Conservation (phyloP, 23 red algal species). For the Gracilaria domingensis region DNA sequence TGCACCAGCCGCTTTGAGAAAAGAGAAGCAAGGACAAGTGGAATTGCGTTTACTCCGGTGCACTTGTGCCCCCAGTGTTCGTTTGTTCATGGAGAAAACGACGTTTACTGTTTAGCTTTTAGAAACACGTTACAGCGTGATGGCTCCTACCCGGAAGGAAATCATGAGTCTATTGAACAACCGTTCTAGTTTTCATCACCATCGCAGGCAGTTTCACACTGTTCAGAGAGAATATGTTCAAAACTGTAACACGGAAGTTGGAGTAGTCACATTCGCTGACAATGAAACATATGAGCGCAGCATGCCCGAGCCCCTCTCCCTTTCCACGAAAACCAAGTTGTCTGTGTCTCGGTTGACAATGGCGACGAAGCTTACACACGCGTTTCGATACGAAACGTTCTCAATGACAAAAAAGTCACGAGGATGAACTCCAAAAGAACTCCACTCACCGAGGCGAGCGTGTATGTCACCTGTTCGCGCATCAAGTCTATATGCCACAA, state of each 20-base stretch:
- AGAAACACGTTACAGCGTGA: too few relatives aligned
- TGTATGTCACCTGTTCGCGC: slow-evolving; percentile 11
- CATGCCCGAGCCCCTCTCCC: background rate
- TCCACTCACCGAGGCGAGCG: slow-evolving; percentile 25
- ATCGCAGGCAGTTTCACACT: background rate
- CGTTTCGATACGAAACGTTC: background rate
- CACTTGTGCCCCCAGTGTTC: too few relatives aligned
- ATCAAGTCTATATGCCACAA: slow-evolving; percentile 39
- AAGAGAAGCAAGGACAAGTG: too few relatives aligned
- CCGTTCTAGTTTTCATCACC: too few relatives aligned
- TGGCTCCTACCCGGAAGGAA: too few relatives aligned
- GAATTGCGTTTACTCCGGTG: too few relatives aligned
- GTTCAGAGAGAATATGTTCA: background rate
- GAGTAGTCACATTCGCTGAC: background rate
- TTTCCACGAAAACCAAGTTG: slow-evolving; percentile 46
- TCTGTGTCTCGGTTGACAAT: slow-evolving; percentile 59
- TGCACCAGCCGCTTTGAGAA: too few relatives aligned
- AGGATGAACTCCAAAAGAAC: slow-evolving; percentile 32
- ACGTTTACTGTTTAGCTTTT: too few relatives aligned
- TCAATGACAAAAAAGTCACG: slow-evolving; percentile 60
- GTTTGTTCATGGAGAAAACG: too few relatives aligned
- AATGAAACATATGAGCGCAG: background rate
- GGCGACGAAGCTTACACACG: slow-evolving; percentile 33
- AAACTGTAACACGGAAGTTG: background rate
- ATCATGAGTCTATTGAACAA: too few relatives aligned